Evolutionary conservation across 306 rosid species (phyloP).

Genomic region (Citrullus colocynthis): DNA sequence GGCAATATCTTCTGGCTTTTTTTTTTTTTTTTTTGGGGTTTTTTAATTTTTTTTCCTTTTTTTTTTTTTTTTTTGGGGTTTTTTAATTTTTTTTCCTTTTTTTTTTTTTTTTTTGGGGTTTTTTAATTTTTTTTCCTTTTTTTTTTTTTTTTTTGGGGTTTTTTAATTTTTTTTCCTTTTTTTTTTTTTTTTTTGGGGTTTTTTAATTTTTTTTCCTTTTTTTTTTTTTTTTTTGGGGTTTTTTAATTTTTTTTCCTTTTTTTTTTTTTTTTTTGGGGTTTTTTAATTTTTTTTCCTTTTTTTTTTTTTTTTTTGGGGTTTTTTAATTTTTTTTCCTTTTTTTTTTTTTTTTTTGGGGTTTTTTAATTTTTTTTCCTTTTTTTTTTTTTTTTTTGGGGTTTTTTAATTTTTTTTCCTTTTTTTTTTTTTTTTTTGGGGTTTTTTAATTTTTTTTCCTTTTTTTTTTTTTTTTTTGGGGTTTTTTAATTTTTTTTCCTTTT

Average conservation of each 20-base stretch:
- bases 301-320: no score
- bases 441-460: background rate
- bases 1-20: background rate
- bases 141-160: no score
- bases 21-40: background rate
- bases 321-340: background rate
- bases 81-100: background rate
- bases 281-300: background rate
- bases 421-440: no score
- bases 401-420: background rate
- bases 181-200: no score
- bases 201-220: background rate
- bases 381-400: no score
- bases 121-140: background rate
- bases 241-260: background rate
- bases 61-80: no score
- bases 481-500: background rate
- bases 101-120: no score
- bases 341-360: no score
- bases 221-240: no score
- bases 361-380: background rate
- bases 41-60: background rate
- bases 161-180: background rate
- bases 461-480: no score
- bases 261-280: no score